Evolutionary conservation across 2,329 filamentous ascomycete genomes (phyloP), one percentile per base, ranked within the genome.

Genomic region (Xylaria sp.): DNA sequence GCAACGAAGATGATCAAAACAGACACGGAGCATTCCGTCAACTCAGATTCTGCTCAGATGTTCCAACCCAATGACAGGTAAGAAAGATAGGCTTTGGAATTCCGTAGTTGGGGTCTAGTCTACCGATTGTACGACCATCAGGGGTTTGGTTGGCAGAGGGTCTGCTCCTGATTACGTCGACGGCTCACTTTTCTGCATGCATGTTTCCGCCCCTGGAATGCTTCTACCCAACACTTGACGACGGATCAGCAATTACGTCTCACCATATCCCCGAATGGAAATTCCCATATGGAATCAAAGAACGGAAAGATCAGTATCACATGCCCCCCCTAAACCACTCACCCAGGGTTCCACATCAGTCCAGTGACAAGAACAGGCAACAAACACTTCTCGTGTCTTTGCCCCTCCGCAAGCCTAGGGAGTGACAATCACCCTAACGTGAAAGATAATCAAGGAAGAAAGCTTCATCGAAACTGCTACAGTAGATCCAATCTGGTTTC

Each of bases 401-500:
- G 4, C 17, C 17, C 20, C 4, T 15, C 26, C 23, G 6, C 26
- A 51, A 7, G 28, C 7, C 48, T 31, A 17, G 26, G 48, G 17
- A 48, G 20, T 48, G 13, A 28, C 13, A 28, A 26, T 26, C 23
- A n/a, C 20, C 48, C 26, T 15, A 51, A 17, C 4, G 6, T 51
- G 26, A 51, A 13, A 38, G 23, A 51, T 51, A 26, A 23, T 31
- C 17, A 31, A 38, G n/a, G 23, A 53, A 17, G 33, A 42, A 20
- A 5, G 40, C 23, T 40, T 67, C 46, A 56, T 60, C 60, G 65
- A 56, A 48, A 63, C 10, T 48, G 33, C 26, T 36, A 20, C 17
- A 38, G 44, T 23, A 57, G 20, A 7, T 57, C 42, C 15, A 17
- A 54, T 49, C 57, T 66, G 31, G 49, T 57, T 31, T 23, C 31